Evolutionary conservation across 2,329 filamentous ascomycete genomes (phyloP), one percentile per base, ranked within the genome.

Genomic region (Diaporthe sp.): DNA sequence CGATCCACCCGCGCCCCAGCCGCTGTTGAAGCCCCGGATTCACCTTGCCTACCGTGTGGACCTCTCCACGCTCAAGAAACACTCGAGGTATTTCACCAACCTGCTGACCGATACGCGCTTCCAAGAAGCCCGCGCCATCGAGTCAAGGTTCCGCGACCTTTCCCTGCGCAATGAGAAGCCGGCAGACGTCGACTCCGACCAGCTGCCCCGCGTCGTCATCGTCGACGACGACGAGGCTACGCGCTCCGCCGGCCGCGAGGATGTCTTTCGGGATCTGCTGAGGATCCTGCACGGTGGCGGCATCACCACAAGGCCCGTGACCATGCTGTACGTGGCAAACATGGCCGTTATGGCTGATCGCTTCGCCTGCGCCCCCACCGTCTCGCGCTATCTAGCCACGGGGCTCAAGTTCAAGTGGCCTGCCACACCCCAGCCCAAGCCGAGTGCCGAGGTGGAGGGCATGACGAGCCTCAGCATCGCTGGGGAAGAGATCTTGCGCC

Each of bases 291-390:
- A 95, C 81, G 88, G 88, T 31, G 84, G 84, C 65, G 88, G 90
- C 51, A 82, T 86, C 51, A 83, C 81, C n/a, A 82, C 82, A n/a
- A 85, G 84, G 68, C 83, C 85, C 2, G 86, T 88, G 28, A 89
- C 88, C 22, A 88, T 94, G 78, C 84, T 89, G 9, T 93, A 93
- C 78, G 86, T 94, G 15, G 90, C 92, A 19, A 93, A 92, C 2
- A 85, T 95, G 55, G 91, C 92, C 55, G 88, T 95, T 71, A 88
- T 94, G 74, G 93, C 93, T 13, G 94, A 95, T 82, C 90, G 93
- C 60, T 95, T 95, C 83, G 92, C 93, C 83, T 93, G 92, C 76
- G 84, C 91, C 2, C 82, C 86, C 3, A 82, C 86, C 15, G 87
- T 95, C 2, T 86, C 89, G 12, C 85, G 85, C 62, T 90, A 91